Evolutionary conservation across 2,329 filamentous ascomycete species (phyloP).

Genomic region (Clonostachys sp.): DNA sequence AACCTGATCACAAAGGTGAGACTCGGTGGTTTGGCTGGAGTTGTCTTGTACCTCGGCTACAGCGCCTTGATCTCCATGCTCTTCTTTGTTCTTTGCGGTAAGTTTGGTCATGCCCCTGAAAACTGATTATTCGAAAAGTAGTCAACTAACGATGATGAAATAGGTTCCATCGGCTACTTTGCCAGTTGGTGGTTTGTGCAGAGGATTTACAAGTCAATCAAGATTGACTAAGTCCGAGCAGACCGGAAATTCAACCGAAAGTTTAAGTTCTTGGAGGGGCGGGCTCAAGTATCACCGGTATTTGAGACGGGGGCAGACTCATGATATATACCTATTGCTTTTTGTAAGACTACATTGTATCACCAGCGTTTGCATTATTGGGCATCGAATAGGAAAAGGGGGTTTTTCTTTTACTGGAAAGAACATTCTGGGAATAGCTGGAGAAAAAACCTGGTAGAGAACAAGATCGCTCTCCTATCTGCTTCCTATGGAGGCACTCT

Average conservation of each 20-base stretch:
- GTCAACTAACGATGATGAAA: slow-evolving; percentile 8
- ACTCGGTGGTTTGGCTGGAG: slow-evolving; percentile 78
- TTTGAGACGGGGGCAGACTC: background rate
- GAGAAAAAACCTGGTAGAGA: too few species aligned
- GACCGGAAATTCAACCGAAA: background rate
- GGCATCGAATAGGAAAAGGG: background rate
- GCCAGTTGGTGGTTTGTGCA: slow-evolving; percentile 91
- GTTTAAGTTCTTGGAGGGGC: background rate
- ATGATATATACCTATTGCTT: background rate
- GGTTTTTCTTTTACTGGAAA: too few species aligned
- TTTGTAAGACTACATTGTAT: slow-evolving; percentile 23
- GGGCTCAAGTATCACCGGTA: too few species aligned
- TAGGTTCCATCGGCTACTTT: slow-evolving; percentile 93
- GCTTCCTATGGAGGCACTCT: too few species aligned
- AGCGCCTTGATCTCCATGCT: slow-evolving; percentile 83
- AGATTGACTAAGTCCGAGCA: slow-evolving; percentile 71
- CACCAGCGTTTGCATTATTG: slow-evolving; percentile 15
- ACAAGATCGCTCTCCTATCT: too few species aligned
- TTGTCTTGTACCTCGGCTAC: slow-evolving; percentile 90
- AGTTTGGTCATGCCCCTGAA: slow-evolving; percentile 25
- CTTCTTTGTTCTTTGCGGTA: slow-evolving; percentile 92
- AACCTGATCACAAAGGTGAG: slow-evolving; percentile 89
- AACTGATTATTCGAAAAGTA: background rate
- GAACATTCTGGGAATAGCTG: too few species aligned
- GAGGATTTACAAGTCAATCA: slow-evolving; percentile 96